phyloP scores from a whole-genome alignment of 495 filamentous ascomycete species.

The Acidiella bohemica region DNA sequence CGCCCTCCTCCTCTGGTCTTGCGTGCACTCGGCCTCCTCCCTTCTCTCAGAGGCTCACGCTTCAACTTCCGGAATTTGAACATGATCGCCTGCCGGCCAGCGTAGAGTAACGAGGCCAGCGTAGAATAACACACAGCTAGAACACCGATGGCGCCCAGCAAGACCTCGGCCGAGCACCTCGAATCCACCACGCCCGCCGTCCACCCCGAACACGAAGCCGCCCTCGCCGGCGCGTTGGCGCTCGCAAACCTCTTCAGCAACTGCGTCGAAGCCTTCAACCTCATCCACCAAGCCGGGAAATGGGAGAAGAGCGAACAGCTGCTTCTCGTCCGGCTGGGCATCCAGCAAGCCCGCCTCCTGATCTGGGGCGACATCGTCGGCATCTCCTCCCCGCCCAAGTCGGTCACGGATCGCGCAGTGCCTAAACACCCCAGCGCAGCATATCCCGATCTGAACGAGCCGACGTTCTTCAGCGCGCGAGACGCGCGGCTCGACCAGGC shows the following conservation, averaged over 20 bases:
- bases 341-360: slow-evolving; percentile 27
- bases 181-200: slow-evolving; percentile 1
- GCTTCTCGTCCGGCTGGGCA: slow-evolving; percentile 22
- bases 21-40: no score
- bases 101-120: no score
- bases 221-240: slow-evolving; percentile 21
- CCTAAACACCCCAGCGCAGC: slow-evolving; percentile 23
- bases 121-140: no score
- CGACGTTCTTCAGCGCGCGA: slow-evolving; percentile 24
- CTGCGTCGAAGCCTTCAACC: slow-evolving; percentile 28
- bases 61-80: no score
- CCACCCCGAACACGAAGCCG: slow-evolving; percentile 17
- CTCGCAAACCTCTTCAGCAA: slow-evolving; percentile 27
- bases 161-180: slow-evolving; percentile 1
- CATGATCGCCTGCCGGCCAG: no score
- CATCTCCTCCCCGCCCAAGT: slow-evolving; percentile 23
- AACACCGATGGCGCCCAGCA: slow-evolving; percentile 11
- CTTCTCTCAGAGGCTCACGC: no score
- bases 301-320: slow-evolving; percentile 22
- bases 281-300: slow-evolving; percentile 22
- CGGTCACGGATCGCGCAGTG: slow-evolving; percentile 23
- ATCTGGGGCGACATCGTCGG: slow-evolving; percentile 28
- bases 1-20: no score
- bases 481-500: slow-evolving; percentile 23
- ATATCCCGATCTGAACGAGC: slow-evolving; percentile 25